Percentiles rank a stretch among this genome's conserved stretches.
These are phyloP conservation scores for Papiliotrema terrestris DNA, from an alignment of 1,284 basidiomycete genomes.

Conservation along the genomic window DNA sequence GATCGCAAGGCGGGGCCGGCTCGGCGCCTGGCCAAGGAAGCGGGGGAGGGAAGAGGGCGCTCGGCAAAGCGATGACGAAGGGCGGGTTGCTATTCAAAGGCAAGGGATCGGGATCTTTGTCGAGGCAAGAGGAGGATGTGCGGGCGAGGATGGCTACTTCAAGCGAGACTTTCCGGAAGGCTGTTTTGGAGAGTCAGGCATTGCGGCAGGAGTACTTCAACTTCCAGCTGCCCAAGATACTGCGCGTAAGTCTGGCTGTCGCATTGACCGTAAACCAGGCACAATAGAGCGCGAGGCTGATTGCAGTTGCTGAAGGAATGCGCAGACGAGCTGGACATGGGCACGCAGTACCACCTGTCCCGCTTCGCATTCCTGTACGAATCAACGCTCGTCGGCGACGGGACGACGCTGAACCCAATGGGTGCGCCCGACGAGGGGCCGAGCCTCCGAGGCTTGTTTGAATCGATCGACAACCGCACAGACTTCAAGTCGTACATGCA, in stretches of 20 bases:
- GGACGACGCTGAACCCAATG: conserved; percentile 59
- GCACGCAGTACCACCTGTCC: conserved; percentile 92
- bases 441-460: conserved; percentile 81
- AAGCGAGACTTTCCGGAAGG: conserved; percentile 85
- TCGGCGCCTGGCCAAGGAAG: neutral
- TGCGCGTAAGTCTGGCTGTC: conserved; percentile 66
- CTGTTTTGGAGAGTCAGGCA: conserved; percentile 83
- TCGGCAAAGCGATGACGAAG: conserved; percentile 76
- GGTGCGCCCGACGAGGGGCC: conserved; percentile 52
- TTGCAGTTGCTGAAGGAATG: conserved; percentile 87
- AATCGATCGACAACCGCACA: conserved; percentile 85
- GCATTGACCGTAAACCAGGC: too few species aligned
- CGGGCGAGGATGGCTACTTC: conserved; percentile 75
- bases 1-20: conserved; percentile 17
- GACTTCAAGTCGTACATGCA: conserved; percentile 98
- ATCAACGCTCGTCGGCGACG: conserved; percentile 83
- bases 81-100: conserved; percentile 87
- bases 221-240: conserved; percentile 87
- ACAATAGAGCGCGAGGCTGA: neutral
- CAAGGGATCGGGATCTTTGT: conserved; percentile 87
- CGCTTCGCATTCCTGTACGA: conserved; percentile 94
- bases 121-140: conserved; percentile 92
- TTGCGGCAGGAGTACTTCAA: conserved; percentile 97
- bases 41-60: conserved; percentile 28
- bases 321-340: conserved; percentile 92